Evolutionary conservation across 164 flowering plant species (phyloP).

Genomic region (Pachysandra terminalis): DNA sequence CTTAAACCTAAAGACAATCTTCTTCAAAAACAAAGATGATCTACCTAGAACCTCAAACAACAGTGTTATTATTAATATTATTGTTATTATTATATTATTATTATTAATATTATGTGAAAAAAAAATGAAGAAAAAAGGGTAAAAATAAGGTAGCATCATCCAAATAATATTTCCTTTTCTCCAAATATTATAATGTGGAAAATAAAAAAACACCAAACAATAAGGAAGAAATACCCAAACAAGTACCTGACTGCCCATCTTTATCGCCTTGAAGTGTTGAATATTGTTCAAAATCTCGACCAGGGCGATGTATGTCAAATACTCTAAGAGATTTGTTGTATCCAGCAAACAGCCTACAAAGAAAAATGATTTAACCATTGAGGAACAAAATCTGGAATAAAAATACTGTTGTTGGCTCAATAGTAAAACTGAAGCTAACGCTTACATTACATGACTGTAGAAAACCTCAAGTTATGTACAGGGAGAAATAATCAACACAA

Average conservation of each 20-base stretch:
- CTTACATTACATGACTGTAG: background rate
- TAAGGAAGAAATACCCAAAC: background rate
- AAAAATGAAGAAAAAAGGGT: background rate
- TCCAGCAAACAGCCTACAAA: constrained; percentile 83
- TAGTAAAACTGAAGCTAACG: background rate
- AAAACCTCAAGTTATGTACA: background rate
- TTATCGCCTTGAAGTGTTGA: constrained; percentile 76
- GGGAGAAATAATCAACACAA: background rate
- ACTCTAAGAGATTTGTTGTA: constrained; percentile 78
- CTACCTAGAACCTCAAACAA: background rate
- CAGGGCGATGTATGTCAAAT: constrained; percentile 92
- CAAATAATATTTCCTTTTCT: background rate
- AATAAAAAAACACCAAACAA: no score
- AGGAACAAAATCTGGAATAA: background rate
- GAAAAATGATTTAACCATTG: constrained; percentile 5
- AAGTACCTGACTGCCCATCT: constrained; percentile 86
- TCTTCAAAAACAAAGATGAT: no score
- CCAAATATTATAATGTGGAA: no score
- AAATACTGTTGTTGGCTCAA: background rate
- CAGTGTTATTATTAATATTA: no score
- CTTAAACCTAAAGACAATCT: no score
- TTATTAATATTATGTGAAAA: background rate
- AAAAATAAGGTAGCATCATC: background rate
- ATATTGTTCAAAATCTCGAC: constrained; percentile 76
- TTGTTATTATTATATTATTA: no score